Evolutionary conservation across 2,329 filamentous ascomycete genomes (phyloP).

Genomic region (Apiospora phragmitis): DNA sequence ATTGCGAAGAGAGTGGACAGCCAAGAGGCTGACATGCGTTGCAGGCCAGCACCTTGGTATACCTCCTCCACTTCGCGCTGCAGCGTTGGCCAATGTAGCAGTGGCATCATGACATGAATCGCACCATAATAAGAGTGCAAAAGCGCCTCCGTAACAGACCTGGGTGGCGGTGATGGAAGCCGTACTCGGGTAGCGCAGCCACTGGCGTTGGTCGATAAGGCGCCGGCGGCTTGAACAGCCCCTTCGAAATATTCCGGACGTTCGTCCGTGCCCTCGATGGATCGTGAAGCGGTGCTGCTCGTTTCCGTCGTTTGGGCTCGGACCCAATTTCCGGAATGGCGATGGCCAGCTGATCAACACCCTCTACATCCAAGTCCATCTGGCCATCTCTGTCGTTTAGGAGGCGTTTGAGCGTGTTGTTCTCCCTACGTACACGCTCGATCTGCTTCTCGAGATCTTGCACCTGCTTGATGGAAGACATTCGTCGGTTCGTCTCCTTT

Average conservation of each 20-base stretch:
- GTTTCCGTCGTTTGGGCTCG: constrained; percentile 63
- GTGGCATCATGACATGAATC: constrained; percentile 78
- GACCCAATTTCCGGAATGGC: constrained; percentile 66
- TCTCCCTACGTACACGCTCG: constrained; percentile 76
- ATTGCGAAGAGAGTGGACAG: constrained; percentile 80
- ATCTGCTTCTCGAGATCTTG: constrained; percentile 96
- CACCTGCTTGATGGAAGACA: constrained; percentile 99
- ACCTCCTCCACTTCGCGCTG: constrained; percentile 73
- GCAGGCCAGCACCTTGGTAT: constrained; percentile 65
- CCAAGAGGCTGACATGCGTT: constrained; percentile 67
- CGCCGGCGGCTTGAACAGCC: constrained; percentile 77
- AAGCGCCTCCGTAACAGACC: constrained; percentile 68
- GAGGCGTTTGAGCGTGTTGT: constrained; percentile 69
- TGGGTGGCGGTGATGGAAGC: constrained; percentile 69
- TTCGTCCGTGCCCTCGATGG: constrained; percentile 72
- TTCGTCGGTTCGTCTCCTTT: constrained; percentile 96
- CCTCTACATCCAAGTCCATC: constrained; percentile 50
- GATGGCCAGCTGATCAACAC: constrained; percentile 49
- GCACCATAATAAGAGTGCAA: constrained; percentile 74
- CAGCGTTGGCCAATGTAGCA: constrained; percentile 87
- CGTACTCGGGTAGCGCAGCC: constrained; percentile 49
- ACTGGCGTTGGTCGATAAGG: constrained; percentile 59
- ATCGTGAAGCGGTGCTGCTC: constrained; percentile 64
- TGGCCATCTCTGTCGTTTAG: constrained; percentile 52
- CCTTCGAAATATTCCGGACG: constrained; percentile 71